Evolutionary conservation across 2,329 filamentous ascomycete species (phyloP).

Genomic region (Paramyrothecium roridum): DNA sequence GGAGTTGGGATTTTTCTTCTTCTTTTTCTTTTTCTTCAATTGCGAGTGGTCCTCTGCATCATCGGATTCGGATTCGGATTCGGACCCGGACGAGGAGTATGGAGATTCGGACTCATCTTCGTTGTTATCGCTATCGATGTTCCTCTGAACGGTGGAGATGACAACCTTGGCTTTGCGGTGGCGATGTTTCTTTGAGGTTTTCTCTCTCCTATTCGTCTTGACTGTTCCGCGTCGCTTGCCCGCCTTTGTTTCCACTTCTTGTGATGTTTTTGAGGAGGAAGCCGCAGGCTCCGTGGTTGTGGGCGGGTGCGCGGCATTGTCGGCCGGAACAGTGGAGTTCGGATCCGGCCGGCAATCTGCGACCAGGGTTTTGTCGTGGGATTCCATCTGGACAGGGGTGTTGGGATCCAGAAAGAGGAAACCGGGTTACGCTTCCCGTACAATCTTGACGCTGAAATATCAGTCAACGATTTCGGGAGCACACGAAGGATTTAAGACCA

Average conservation of each 20-base stretch:
- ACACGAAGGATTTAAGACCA: background rate
- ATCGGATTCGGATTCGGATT: constrained; percentile 18
- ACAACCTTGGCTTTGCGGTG: constrained; percentile 3
- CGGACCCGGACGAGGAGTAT: constrained; percentile 3
- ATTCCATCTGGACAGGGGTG: background rate
- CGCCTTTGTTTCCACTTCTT: too few species aligned
- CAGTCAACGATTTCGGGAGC: background rate
- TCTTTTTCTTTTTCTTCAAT: constrained; percentile 11
- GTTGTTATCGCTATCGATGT: constrained; percentile 9
- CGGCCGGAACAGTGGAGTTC: background rate
- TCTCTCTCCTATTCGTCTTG: background rate
- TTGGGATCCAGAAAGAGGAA: too few species aligned
- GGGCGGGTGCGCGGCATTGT: background rate
- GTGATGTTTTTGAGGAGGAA: background rate
- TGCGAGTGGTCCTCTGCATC: background rate
- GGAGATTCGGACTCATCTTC: constrained; percentile 3
- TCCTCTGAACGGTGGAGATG: background rate
- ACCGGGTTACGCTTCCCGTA: too few species aligned
- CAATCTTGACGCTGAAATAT: too few species aligned
- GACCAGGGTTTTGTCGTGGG: background rate
- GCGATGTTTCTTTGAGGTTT: background rate
- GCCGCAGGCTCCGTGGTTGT: background rate
- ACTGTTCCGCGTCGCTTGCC: background rate
- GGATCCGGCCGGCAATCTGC: background rate
- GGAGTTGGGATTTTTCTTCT: constrained; percentile 5